phyloP scores from a whole-genome alignment of 257 asterid genomes.

The Prunella vulgaris region DNA sequence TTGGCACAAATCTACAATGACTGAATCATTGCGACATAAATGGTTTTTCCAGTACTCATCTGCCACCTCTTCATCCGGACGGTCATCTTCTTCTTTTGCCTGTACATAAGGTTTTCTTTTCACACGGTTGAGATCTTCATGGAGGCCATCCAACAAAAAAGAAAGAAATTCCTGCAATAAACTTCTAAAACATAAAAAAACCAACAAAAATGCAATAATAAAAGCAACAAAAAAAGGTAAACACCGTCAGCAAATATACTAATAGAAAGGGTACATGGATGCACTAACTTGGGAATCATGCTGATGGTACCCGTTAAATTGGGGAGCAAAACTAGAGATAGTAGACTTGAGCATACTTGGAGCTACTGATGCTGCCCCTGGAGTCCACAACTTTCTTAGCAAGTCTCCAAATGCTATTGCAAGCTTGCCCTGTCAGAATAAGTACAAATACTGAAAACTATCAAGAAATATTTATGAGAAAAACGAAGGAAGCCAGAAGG shows the following conservation, averaged over 20 bases:
- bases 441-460: constrained; percentile 15
- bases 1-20: constrained; percentile 63
- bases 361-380: constrained; percentile 41
- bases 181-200: constrained; percentile 11
- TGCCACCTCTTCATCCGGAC: constrained; percentile 63
- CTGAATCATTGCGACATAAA: constrained; percentile 58
- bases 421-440: constrained; percentile 57
- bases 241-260: not conserved
- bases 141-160: constrained; percentile 73
- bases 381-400: constrained; percentile 65
- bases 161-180: constrained; percentile 61
- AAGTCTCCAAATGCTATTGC: constrained; percentile 68
- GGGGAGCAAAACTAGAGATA: constrained; percentile 59
- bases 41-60: constrained; percentile 70
- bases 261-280: constrained; percentile 1
- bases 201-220: not conserved
- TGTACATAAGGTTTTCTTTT: constrained; percentile 56
- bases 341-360: constrained; percentile 58
- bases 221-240: not conserved
- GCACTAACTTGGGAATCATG: constrained; percentile 73
- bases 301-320: constrained; percentile 58
- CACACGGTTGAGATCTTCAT: constrained; percentile 79
- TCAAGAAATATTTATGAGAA: not conserved
- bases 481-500: not conserved
- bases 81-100: constrained; percentile 45